Evolutionary conservation across 805 yeast genomes (phyloP).

Genomic region (Wickerhamomyces bisporus): DNA sequence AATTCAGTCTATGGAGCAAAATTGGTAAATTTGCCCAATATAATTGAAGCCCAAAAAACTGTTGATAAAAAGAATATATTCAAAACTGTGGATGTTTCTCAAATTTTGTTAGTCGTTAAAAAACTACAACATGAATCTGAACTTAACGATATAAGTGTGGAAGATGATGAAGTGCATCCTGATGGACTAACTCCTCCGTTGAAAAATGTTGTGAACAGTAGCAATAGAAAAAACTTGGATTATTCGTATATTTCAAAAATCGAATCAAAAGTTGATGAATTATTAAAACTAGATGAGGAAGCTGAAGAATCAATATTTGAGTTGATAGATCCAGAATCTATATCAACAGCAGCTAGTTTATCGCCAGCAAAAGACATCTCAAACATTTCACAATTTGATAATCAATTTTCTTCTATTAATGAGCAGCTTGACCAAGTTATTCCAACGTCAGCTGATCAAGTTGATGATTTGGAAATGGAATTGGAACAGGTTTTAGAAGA

Average conservation of each 20-base stretch:
- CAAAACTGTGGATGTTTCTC: slow-evolving; percentile 81
- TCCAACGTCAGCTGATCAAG: slow-evolving; percentile 16
- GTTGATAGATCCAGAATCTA: slow-evolving; percentile 51
- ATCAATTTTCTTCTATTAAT: too few species aligned
- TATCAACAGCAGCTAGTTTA: slow-evolving; percentile 11
- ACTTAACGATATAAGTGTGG: slow-evolving; percentile 30
- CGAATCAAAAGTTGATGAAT: slow-evolving; percentile 72
- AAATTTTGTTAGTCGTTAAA: slow-evolving; percentile 73
- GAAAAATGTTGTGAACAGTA: slow-evolving; percentile 59
- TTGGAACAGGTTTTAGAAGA: slow-evolving; percentile 47
- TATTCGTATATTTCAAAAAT: slow-evolving; percentile 70
- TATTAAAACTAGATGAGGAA: slow-evolving; percentile 70
- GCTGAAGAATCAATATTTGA: slow-evolving; percentile 81
- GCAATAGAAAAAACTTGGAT: slow-evolving; percentile 67
- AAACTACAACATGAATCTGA: slow-evolving; percentile 44
- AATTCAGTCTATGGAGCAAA: slow-evolving; percentile 74
- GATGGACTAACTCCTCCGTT: slow-evolving; percentile 80
- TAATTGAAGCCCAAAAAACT: slow-evolving; percentile 82
- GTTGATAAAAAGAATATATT: slow-evolving; percentile 84
- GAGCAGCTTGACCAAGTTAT: slow-evolving; percentile 5
- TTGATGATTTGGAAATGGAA: slow-evolving; percentile 49
- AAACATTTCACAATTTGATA: neutral
- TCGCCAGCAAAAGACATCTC: neutral
- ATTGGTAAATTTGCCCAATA: slow-evolving; percentile 82
- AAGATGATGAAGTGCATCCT: slow-evolving; percentile 40